These are phyloP conservation scores for Ophiostoma australiae DNA, from an alignment of 2,329 filamentous ascomycete genomes.

Conservation along the genomic window DNA sequence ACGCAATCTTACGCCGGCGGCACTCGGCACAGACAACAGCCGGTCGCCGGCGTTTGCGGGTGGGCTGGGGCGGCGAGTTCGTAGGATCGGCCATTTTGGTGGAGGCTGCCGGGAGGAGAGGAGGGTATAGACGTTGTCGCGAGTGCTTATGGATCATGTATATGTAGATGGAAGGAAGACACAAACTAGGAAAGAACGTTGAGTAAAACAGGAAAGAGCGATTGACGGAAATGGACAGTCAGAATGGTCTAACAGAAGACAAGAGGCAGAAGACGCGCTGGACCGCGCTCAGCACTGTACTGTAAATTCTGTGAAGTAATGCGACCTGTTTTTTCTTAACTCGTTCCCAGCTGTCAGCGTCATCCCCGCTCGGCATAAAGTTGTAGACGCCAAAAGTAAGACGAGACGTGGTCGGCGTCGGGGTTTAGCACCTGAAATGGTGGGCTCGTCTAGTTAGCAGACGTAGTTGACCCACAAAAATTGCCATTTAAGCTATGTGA, in stretches of 20 bases:
- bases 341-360: background rate
- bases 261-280: background rate
- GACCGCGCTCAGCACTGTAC: background rate
- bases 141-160: background rate
- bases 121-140: background rate
- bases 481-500: background rate
- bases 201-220: background rate
- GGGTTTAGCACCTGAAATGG: background rate
- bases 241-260: background rate
- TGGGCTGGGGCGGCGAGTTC: conserved; percentile 12
- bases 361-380: conserved; percentile 14
- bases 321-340: background rate
- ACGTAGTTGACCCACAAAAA: background rate
- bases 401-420: conserved; percentile 2
- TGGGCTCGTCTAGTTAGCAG: background rate
- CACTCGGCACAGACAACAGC: conserved; percentile 53
- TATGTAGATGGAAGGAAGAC: background rate
- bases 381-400: background rate
- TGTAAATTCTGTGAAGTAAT: background rate
- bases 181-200: background rate
- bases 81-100: background rate
- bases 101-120: background rate
- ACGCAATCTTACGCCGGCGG: conserved; percentile 56
- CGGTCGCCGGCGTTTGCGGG: conserved; percentile 32
- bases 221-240: background rate